Evolutionary conservation across 2,329 filamentous ascomycete species (phyloP).

Genomic region (Fusarium torulosum): DNA sequence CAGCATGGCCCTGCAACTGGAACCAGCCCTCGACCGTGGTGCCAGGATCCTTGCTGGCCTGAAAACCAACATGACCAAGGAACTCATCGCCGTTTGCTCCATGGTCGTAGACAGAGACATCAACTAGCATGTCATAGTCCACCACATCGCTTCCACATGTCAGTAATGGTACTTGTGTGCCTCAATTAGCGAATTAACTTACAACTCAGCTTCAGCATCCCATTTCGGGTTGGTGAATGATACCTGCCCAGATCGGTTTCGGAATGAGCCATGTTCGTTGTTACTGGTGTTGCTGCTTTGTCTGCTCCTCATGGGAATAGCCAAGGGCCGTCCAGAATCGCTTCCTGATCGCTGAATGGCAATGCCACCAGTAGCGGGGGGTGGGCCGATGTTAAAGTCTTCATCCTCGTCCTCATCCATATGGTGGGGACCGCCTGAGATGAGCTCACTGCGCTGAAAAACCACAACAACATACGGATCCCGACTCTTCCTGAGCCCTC

Average conservation of each 20-base stretch:
- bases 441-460: slow-evolving; percentile 96
- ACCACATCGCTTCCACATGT: slow-evolving; percentile 84
- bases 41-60: slow-evolving; percentile 74
- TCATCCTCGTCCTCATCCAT: slow-evolving; percentile 74
- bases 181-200: slow-evolving; percentile 56
- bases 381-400: slow-evolving; percentile 60
- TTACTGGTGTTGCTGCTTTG: slow-evolving; percentile 96
- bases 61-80: slow-evolving; percentile 88
- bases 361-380: slow-evolving; percentile 62
- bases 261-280: slow-evolving; percentile 71
- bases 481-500: slow-evolving; percentile 82
- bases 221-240: slow-evolving; percentile 88
- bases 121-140: slow-evolving; percentile 88
- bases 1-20: slow-evolving; percentile 78
- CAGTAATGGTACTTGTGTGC: slow-evolving; percentile 10
- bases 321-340: slow-evolving; percentile 86
- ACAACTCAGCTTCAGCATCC: slow-evolving; percentile 97
- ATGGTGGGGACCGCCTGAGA: slow-evolving; percentile 84
- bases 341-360: slow-evolving; percentile 79
- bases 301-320: slow-evolving; percentile 95
- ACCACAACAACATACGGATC: slow-evolving; percentile 97
- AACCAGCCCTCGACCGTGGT: slow-evolving; percentile 88
- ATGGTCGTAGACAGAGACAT: slow-evolving; percentile 93
- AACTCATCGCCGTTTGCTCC: slow-evolving; percentile 86
- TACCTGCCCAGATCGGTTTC: slow-evolving; percentile 67